Evolutionary conservation across 305 asterid genomes (phyloP), one percentile per base, ranked within the genome.

Genomic region (Fraxinus nigra): DNA sequence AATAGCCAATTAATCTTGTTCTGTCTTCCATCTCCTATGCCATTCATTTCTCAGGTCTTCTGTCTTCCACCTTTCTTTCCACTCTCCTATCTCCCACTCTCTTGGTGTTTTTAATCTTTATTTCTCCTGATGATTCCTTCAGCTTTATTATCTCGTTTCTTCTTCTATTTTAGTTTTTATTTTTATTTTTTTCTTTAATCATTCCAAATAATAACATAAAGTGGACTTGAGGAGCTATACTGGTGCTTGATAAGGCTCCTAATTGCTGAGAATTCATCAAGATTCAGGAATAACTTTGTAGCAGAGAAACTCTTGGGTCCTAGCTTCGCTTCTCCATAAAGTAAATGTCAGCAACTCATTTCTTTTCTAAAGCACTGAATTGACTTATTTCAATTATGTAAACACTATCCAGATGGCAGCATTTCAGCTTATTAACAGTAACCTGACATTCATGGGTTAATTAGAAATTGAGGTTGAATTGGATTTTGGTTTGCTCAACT

Each of bases 61-160:
- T 46, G 75, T 16, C 75, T 22, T 6, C 16, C n/a, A 26, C 61
- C 77, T 38, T 59, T 59, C 46, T 24, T 75, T 37, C 37, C 4
- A 35, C 61, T 16, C 78, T 16, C 65, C 79, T 13, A 76, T 76
- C 51, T 13, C 33, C 16, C 40, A 24, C 65, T 20, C 28, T 11
- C 46, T 30, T 51, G 26, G 43, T 33, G 9, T 76, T 30, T 22
- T 59, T 33, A 76, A 51, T 75, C 22, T 9, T 43, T 46, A 3
- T 56, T 48, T 76, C 79, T 26, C 28, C 18, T 18, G 22, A 16
- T 24, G 24, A 76, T 43, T 46, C 79, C 56, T 65, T 40, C 61
- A 61, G 48, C 63, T 69, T 81, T 70, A 46, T 30, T 54, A 73
- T 69, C 78, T 78, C 78, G 54, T 56, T 20, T 20, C 28, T 18